Evolutionary conservation across 2,329 filamentous ascomycete species (phyloP).

Genomic region (Aureobasidium sp.): DNA sequence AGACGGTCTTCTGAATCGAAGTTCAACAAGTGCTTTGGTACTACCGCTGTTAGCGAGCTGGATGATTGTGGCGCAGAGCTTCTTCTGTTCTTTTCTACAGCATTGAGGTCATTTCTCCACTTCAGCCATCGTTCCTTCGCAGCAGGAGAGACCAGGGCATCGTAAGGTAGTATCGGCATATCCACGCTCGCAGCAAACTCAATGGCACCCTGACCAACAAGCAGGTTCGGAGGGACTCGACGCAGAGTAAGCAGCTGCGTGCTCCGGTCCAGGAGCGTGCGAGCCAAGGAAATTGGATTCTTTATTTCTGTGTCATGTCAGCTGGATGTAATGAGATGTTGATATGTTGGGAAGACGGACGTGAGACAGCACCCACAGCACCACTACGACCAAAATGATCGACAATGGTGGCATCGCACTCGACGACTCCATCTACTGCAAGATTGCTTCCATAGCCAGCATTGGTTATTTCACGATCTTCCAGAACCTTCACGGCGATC

Average conservation of each 20-base stretch:
- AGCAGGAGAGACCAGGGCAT: slow-evolving; percentile 70
- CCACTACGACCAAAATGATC: slow-evolving; percentile 88
- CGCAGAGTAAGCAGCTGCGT: slow-evolving; percentile 71
- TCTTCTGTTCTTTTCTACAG: slow-evolving; percentile 45
- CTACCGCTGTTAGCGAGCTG: slow-evolving; percentile 19
- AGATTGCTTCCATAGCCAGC: slow-evolving; percentile 94
- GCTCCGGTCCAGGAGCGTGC: slow-evolving; percentile 71
- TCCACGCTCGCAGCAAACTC: slow-evolving; percentile 79
- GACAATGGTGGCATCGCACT: slow-evolving; percentile 90
- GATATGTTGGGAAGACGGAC: slow-evolving; percentile 49
- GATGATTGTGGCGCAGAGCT: slow-evolving; percentile 25
- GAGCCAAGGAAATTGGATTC: slow-evolving; percentile 85
- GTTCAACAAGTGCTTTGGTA: slow-evolving; percentile 22
- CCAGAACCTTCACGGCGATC: slow-evolving; percentile 76
- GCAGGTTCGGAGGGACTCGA: slow-evolving; percentile 84
- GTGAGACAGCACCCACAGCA: slow-evolving; percentile 81
- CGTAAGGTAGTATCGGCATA: slow-evolving; percentile 65
- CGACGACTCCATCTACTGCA: slow-evolving; percentile 80
- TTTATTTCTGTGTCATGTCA: slow-evolving; percentile 61
- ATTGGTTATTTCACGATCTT: slow-evolving; percentile 94
- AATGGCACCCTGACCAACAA: slow-evolving; percentile 78
- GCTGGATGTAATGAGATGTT: neutral
- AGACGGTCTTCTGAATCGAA: slow-evolving; percentile 25
- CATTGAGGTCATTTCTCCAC: slow-evolving; percentile 66
- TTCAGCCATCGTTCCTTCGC: slow-evolving; percentile 70